Evolutionary conservation across 2,329 filamentous ascomycete genomes (phyloP).

Genomic region (Talaromyces albobiverticillius): DNA sequence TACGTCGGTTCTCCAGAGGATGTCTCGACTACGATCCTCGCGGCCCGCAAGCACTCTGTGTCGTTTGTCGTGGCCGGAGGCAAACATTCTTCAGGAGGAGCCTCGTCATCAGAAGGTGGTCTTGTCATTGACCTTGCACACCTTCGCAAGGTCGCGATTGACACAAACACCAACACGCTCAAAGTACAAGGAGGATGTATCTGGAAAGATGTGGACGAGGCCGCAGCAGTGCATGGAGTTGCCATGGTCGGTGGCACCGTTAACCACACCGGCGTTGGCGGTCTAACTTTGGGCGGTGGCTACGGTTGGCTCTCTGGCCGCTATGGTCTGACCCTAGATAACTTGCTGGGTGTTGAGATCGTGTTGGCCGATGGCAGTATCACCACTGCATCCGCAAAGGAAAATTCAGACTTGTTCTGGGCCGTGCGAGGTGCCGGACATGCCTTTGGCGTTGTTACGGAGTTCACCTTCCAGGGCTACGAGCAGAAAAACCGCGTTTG

Average conservation of each 20-base stretch:
- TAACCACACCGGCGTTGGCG: conserved; percentile 35
- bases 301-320: conserved; percentile 42
- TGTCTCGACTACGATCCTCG: neutral
- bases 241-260: conserved; percentile 38
- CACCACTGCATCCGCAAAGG: conserved; percentile 24
- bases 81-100: conserved; percentile 52
- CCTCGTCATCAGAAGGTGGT: conserved; percentile 53
- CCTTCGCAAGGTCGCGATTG: conserved; percentile 52
- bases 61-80: conserved; percentile 29
- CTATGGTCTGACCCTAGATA: conserved; percentile 53
- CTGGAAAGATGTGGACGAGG: conserved; percentile 56
- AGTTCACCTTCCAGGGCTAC: neutral
- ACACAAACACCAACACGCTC: conserved; percentile 45
- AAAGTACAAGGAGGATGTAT: conserved; percentile 52
- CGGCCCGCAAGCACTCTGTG: conserved; percentile 15
- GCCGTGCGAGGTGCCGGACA: conserved; percentile 42
- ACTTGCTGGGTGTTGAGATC: conserved; percentile 47
- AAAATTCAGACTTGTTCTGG: conserved; percentile 41
- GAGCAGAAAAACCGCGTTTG: conserved; percentile 45
- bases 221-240: conserved; percentile 50
- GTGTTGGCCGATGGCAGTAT: conserved; percentile 42
- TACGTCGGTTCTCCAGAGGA: neutral
- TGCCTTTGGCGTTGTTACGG: conserved; percentile 42
- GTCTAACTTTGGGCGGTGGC: conserved; percentile 39
- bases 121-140: conserved; percentile 57